Conservation (phyloP, 176 grass and related monocot genomes). For the Luzula sylvatica region DNA sequence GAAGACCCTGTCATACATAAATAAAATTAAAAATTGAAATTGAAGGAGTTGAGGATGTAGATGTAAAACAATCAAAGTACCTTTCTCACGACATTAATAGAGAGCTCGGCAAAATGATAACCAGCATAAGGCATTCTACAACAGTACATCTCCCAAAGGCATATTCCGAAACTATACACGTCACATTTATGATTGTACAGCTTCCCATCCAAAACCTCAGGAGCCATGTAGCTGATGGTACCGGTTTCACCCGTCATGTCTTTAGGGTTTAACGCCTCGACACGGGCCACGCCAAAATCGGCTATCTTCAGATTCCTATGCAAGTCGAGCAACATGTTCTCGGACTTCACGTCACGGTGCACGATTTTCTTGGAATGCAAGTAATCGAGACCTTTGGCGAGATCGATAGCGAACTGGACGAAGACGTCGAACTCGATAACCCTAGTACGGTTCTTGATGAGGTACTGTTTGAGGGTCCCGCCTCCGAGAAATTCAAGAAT, state of each 20-base stretch:
- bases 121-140: slow-evolving; percentile 76
- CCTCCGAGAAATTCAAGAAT: slow-evolving; percentile 36
- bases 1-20: slow-evolving; percentile 30
- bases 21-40: background rate
- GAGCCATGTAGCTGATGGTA: slow-evolving; percentile 80
- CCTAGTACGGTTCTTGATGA: too few relatives aligned
- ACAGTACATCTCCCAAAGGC: slow-evolving; percentile 90
- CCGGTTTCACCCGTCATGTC: slow-evolving; percentile 85
- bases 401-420: too few relatives aligned
- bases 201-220: slow-evolving; percentile 81
- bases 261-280: slow-evolving; percentile 46
- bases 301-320: slow-evolving; percentile 67
- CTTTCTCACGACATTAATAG: slow-evolving; percentile 63
- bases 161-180: slow-evolving; percentile 80
- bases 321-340: slow-evolving; percentile 80
- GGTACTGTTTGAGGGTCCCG: too few relatives aligned
- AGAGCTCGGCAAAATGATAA: slow-evolving; percentile 54
- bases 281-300: slow-evolving; percentile 80
- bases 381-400: slow-evolving; percentile 64
- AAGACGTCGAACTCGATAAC: too few relatives aligned
- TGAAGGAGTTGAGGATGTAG: background rate
- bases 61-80: slow-evolving; percentile 1
- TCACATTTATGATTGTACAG: slow-evolving; percentile 82
- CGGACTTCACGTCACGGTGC: slow-evolving; percentile 86
- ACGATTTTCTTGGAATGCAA: slow-evolving; percentile 68